Percentiles rank a stretch among this genome's conserved stretches.
phyloP scores from a whole-genome alignment of 2,329 filamentous ascomycete species.

The Verticillium dahliae region DNA sequence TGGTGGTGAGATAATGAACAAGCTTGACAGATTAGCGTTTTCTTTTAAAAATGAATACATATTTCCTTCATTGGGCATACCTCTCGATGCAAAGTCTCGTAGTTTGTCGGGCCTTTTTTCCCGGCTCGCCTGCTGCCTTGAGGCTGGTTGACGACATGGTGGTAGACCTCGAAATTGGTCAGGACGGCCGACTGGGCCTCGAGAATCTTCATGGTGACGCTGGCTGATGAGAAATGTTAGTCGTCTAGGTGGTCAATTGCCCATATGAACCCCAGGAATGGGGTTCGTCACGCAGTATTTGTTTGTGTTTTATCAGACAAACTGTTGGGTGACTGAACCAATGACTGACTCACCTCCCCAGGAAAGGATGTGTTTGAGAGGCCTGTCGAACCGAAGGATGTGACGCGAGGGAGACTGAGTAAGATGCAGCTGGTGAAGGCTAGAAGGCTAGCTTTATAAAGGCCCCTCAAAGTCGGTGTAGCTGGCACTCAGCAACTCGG shows the following conservation, averaged over 20 bases:
- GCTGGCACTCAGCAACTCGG: background rate
- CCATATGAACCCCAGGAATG: background rate
- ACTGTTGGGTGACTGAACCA: no score
- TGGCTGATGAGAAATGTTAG: background rate
- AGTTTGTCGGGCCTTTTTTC: conserved; percentile 39
- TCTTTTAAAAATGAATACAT: background rate
- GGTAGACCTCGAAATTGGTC: conserved; percentile 68
- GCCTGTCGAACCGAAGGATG: background rate
- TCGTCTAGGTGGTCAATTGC: background rate
- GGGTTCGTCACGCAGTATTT: no score
- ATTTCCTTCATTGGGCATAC: conserved; percentile 29
- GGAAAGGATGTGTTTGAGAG: background rate
- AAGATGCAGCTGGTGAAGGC: background rate
- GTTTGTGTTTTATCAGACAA: no score
- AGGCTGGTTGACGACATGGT: conserved; percentile 53
- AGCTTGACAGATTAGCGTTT: conserved; percentile 33
- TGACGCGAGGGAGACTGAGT: no score
- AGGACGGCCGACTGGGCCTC: conserved; percentile 64
- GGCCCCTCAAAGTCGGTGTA: background rate
- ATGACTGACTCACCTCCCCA: background rate
- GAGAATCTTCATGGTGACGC: conserved; percentile 58
- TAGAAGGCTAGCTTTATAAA: background rate
- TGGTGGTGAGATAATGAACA: conserved; percentile 51
- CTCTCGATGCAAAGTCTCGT: conserved; percentile 58
- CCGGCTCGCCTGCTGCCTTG: conserved; percentile 31